phyloP scores from a whole-genome alignment of 768 basidiomycete species.

The Brasilioporus rufonigricans region DNA sequence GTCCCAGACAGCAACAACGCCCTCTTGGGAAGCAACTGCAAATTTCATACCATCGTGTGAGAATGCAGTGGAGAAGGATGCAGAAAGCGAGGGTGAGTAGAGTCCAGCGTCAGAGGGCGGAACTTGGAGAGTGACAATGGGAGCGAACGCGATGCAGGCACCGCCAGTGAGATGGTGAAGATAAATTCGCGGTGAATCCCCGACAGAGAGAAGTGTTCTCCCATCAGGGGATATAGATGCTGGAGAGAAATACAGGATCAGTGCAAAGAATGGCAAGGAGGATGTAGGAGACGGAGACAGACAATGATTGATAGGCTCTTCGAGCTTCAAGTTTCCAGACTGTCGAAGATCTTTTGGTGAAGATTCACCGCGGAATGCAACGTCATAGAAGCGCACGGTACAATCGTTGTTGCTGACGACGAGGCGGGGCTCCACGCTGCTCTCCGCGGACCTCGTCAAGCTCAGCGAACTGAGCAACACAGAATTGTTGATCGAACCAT shows the following conservation, averaged over 20 bases:
- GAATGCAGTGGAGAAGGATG: conserved; percentile 81
- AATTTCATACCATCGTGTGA: conserved; percentile 74
- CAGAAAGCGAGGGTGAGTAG: conserved; percentile 48
- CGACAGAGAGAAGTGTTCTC: conserved; percentile 81
- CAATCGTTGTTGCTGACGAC: conserved; percentile 86
- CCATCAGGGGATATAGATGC: conserved; percentile 91
- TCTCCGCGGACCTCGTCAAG: conserved; percentile 57
- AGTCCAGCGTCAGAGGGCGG: conserved; percentile 51
- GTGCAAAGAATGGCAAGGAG: background rate
- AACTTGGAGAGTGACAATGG: conserved; percentile 65
- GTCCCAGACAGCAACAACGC: conserved; percentile 79
- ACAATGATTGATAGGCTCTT: conserved; percentile 84
- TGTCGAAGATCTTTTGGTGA: conserved; percentile 42
- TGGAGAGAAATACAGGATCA: conserved; percentile 31
- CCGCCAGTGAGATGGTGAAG: conserved; percentile 77
- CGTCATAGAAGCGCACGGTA: conserved; percentile 76
- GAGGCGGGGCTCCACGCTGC: conserved; percentile 71
- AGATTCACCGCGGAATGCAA: conserved; percentile 51
- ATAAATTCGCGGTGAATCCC: conserved; percentile 85
- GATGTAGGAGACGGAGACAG: conserved; percentile 37
- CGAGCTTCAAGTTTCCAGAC: conserved; percentile 54
- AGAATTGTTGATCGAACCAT: conserved; percentile 81
- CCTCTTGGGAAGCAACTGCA: conserved; percentile 81
- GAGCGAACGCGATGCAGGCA: conserved; percentile 55
- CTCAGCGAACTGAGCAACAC: conserved; percentile 64